These are phyloP conservation scores for Pythium coloratum DNA, from an alignment of 352 stramenopile genomes.

Conservation along the genomic window DNA sequence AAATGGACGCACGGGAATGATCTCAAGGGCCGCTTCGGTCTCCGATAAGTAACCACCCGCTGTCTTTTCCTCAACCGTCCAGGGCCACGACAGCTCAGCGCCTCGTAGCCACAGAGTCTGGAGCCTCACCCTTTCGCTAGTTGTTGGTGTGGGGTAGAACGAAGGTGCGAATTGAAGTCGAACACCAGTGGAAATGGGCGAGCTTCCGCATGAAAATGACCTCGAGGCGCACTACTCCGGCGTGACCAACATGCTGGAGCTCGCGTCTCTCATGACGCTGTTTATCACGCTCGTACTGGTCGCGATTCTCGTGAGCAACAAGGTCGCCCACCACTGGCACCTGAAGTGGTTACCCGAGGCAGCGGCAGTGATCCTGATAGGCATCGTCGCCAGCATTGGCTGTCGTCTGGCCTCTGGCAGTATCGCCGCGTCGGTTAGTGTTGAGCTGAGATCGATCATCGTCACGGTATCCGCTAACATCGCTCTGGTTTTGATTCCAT, in stretches of 20 bases:
- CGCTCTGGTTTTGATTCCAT: background rate
- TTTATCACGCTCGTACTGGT: conserved; percentile 30
- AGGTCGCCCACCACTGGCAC: conserved; percentile 34
- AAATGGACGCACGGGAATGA: background rate
- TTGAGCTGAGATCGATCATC: background rate
- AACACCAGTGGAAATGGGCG: conserved; percentile 15
- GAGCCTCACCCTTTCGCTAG: background rate
- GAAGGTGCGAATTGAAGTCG: background rate
- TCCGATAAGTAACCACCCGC: background rate
- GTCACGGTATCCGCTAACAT: background rate
- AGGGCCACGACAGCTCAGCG: background rate
- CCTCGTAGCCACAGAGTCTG: too few species aligned
- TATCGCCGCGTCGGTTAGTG: conserved; percentile 32
- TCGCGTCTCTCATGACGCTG: conserved; percentile 33
- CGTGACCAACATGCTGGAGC: conserved; percentile 32
- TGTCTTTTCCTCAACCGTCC: background rate
- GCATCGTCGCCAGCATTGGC: conserved; percentile 23
- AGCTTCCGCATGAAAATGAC: conserved; percentile 33
- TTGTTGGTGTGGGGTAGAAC: background rate
- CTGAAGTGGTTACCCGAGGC: conserved; percentile 31
- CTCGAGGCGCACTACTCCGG: conserved; percentile 26
- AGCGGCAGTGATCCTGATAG: conserved; percentile 33
- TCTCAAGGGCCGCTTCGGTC: background rate
- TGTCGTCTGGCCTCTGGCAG: conserved; percentile 26
- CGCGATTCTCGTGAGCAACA: conserved; percentile 38